phyloP scores from a whole-genome alignment of 2,329 filamentous ascomycete species.

The Claviceps quebecensis region DNA sequence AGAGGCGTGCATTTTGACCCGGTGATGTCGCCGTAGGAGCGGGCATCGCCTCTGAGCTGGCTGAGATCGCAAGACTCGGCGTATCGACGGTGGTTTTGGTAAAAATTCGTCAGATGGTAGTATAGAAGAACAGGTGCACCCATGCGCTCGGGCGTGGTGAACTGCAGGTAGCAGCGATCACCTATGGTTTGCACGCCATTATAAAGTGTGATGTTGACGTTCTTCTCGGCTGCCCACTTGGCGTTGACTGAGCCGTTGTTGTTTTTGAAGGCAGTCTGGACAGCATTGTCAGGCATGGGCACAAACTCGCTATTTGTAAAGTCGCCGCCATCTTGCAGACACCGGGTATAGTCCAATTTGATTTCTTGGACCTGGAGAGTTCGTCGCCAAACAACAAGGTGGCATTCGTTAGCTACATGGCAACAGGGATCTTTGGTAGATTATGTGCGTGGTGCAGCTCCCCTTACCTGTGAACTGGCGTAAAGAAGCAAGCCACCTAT shows the following conservation, averaged over 20 bases:
- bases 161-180: conserved; percentile 57
- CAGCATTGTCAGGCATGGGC: conserved; percentile 40
- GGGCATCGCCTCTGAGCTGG: conserved; percentile 61
- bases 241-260: conserved; percentile 25
- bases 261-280: conserved; percentile 59
- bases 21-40: conserved; percentile 45
- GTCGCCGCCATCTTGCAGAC: conserved; percentile 41
- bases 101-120: conserved; percentile 94
- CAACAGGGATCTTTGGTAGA: background rate
- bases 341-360: conserved; percentile 78
- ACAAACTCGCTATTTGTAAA: conserved; percentile 20
- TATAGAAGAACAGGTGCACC: conserved; percentile 78
- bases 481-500: conserved; percentile 79
- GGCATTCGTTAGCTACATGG: background rate
- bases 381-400: background rate
- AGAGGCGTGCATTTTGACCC: conserved; percentile 66
- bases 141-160: conserved; percentile 67
- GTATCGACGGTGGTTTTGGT: conserved; percentile 95
- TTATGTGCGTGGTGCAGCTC: conserved; percentile 8
- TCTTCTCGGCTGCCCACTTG: conserved; percentile 28
- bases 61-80: conserved; percentile 76
- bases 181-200: conserved; percentile 22
- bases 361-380: conserved; percentile 68
- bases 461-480: conserved; percentile 62
- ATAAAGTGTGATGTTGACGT: conserved; percentile 27